Evolutionary conservation across 2,329 filamentous ascomycete species (phyloP).

Genomic region (Trichoderma atroviride): DNA sequence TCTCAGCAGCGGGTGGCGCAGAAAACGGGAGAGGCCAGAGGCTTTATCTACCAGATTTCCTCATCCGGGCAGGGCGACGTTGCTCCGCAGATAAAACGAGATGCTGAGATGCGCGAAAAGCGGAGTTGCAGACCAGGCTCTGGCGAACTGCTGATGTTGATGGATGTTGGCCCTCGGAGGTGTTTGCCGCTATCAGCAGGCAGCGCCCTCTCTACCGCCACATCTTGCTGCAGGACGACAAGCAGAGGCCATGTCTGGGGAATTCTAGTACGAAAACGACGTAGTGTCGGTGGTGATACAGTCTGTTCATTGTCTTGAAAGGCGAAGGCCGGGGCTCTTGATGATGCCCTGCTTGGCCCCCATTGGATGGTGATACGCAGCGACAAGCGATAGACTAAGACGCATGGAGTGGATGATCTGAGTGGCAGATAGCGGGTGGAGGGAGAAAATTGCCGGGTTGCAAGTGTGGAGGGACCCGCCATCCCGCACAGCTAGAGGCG

Average conservation of each 20-base stretch:
- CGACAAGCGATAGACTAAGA: slow-evolving; percentile 4
- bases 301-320: neutral
- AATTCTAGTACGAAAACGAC: neutral
- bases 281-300: neutral
- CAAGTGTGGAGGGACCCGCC: slow-evolving; percentile 20
- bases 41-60: slow-evolving; percentile 22
- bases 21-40: slow-evolving; percentile 10
- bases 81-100: neutral
- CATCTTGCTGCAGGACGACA: neutral
- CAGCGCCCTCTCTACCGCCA: neutral
- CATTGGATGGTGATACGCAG: slow-evolving; percentile 10
- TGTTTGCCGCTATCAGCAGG: slow-evolving; percentile 1
- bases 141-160: neutral
- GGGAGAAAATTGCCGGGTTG: neutral
- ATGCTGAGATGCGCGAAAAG: neutral
- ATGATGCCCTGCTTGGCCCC: neutral
- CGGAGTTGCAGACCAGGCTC: neutral
- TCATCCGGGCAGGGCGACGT: slow-evolving; percentile 6
- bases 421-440: slow-evolving; percentile 13
- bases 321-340: neutral
- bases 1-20: slow-evolving; percentile 13
- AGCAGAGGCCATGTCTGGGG: neutral
- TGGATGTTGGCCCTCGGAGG: neutral
- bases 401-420: neutral
- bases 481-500: slow-evolving; percentile 3